Base-by-base conservation (phyloP, 2,329 filamentous ascomycete genomes). In the Pyrenochaeta sp. region DNA sequence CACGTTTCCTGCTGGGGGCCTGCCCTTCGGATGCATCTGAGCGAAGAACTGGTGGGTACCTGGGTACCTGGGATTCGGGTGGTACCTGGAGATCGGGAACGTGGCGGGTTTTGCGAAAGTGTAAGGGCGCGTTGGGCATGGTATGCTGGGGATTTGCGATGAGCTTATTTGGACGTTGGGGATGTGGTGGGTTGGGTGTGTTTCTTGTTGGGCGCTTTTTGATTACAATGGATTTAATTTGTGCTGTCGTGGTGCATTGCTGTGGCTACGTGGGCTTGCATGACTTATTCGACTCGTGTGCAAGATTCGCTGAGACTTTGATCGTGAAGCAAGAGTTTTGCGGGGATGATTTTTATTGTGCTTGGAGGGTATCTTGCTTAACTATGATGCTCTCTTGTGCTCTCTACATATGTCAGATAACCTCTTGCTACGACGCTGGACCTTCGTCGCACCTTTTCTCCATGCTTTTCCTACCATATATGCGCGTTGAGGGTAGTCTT, bases 141-240 rank as follows among this genome's bases (percentile, higher is more conserved):
- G 36, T 39, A 19, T 19, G 36, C 36, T n/a, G 36, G 47, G 47
- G 25, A 25, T 4, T 34, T 34, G 25, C 13, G 10, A 44, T 51
- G 49, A 51, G 49, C 49, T 51, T 51, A 51, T 43, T 51, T 51
- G 49, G 25, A 51, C 49, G 49, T 51, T 43, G 37, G 34, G 13
- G n/a, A 9, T 10, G 34, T 7, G 5, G 39, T 42, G n/a, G 2
- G 12, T 43, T 24, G 22, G 19, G n/a, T 25, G 7, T 25, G 19
- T 13, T 36, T 13, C 12, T 36, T 36, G 8, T 30, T 10, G 28
- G 6, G 28, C 28, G 28, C 6, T 30, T 19, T 19, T 19, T 19
- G 19, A 19, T 19, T 19, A 19, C 19, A 19, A 19, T 19, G 19
- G 19, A 19, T 19, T 19, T 19, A 19, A 19, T 19, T 19, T 19